Evolutionary conservation across 306 rosid genomes (phyloP).

Genomic region (Cucumis sativus): Cucumber_9930_V3 NC_026659.2:24037501-24038000

Average conservation of each 20-base stretch:
- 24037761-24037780: too few relatives aligned
- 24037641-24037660: neutral
- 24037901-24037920: too few relatives aligned
- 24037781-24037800: neutral
- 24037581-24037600: neutral
- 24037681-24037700: too few relatives aligned
- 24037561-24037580: constrained; percentile 6
- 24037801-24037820: neutral
- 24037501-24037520: neutral
- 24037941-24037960: too few relatives aligned
- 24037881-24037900: too few relatives aligned
- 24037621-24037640: neutral
- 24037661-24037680: too few relatives aligned
- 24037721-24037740: too few relatives aligned
- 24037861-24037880: too few relatives aligned
- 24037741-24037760: too few relatives aligned
- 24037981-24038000: neutral
- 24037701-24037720: too few relatives aligned
- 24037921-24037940: neutral
- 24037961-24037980: neutral
- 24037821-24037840: too few relatives aligned
- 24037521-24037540: constrained; percentile 17
- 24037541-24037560: constrained; percentile 8
- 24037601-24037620: neutral
- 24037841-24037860: too few relatives aligned